Evolutionary conservation across 805 yeast species (phyloP), one percentile per base, ranked within the genome.

Genomic region (Cyberlindnera japonica): DNA sequence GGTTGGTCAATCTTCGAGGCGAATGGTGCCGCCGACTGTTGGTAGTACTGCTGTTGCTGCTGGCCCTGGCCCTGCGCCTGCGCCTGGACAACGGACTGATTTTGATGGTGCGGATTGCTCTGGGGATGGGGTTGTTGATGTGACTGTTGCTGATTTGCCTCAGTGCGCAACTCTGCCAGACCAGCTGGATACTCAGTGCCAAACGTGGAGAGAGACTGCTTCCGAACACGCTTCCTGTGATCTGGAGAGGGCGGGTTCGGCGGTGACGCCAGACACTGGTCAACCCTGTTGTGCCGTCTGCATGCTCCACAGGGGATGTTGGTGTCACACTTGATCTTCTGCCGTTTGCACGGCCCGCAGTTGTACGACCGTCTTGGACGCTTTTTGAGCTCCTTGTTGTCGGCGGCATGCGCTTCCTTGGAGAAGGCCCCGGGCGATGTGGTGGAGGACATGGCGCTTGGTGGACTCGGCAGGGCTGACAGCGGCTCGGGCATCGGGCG

Each of bases 331-430:
- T 72, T 73, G 51, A 74, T 71, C 53, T 75, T 75, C 41, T 71
- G 68, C n/a, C 61, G 54, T 48, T 72, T 72, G 48, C 81, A 75
- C 3, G 77, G 78, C 1, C 79, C 80, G 53, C 81, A 75, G 40
- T 71, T 69, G 50, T 75, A 75, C n/a, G 75, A 69, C 31, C 79
- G 59, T 44, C 80, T 57, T 36, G 66, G 68, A 11, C 48, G 33
- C 41, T 73, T 51, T 41, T 43, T 42, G 31, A 17, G n/a, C 33
- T 36, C 28, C 33, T 14, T 22, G 34, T 40, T 38, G 33, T 29
- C 17, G 9, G 13, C 17, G 13, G 20, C 14, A 13, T 33, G 24
- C 20, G 13, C 16, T 4, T 27, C 18, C 19, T 6, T n/a, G 30
- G 15, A 9, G 19, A 27, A 15, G 14, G 16, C 14, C 15, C 7